Conservation (phyloP, 192 early-diverging fungal genomes). For the Umbelopsis ramanniana region DNA sequence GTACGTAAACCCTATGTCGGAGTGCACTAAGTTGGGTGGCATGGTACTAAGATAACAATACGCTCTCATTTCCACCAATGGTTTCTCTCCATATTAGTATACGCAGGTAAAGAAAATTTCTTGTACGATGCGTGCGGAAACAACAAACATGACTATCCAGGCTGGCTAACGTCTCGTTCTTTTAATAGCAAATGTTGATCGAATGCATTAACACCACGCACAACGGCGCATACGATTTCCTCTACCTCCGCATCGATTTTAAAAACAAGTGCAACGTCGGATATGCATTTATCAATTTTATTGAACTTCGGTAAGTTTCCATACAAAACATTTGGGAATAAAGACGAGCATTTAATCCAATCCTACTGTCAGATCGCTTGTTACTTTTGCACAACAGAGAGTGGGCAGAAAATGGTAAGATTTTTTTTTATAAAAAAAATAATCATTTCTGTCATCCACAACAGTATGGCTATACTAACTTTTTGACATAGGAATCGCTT, state of each 20-base stretch:
- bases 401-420: conserved; percentile 77
- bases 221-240: conserved; percentile 69
- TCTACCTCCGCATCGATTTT: conserved; percentile 89
- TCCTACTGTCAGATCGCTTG: conserved; percentile 51
- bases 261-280: conserved; percentile 90
- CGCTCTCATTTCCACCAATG: too few relatives aligned
- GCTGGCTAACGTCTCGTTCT: neutral
- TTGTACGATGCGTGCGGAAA: too few relatives aligned
- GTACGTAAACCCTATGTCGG: neutral
- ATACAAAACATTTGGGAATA: neutral
- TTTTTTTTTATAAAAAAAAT: neutral
- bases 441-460: neutral
- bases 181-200: conserved; percentile 70
- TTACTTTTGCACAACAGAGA: conserved; percentile 65
- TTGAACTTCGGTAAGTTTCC: conserved; percentile 47
- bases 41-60: too few relatives aligned
- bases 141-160: too few relatives aligned
- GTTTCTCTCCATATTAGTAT: conserved; percentile 37
- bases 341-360: neutral
- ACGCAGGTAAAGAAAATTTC: conserved; percentile 56
- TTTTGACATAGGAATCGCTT: conserved; percentile 58
- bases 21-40: neutral
- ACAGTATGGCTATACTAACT: neutral
- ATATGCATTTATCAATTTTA: conserved; percentile 78
- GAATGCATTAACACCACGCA: conserved; percentile 76